A percentile compares a stretch with the other conserved stretches of the same genome.
phyloP scores from a whole-genome alignment of 1,139 yeast species.

The Diutina siamensis region DNA sequence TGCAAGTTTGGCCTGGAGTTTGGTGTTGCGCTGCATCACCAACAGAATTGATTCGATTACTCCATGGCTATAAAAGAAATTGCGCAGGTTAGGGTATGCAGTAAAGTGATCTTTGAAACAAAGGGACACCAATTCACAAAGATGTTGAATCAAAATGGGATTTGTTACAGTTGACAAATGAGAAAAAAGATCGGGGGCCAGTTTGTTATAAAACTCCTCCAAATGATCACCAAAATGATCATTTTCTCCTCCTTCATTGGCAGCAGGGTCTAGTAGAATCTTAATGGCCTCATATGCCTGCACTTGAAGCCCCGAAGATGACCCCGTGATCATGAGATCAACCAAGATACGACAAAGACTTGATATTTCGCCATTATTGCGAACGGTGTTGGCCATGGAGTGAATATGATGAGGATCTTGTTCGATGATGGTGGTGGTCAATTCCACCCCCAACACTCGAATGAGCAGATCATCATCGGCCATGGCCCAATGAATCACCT shows the following conservation, averaged over 20 bases:
- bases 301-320: conserved; percentile 60
- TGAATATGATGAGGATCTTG: conserved; percentile 56
- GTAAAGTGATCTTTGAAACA: conserved; percentile 48
- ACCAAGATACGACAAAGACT: conserved; percentile 48
- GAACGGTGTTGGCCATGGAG: neutral
- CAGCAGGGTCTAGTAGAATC: conserved; percentile 54
- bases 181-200: conserved; percentile 47
- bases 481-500: conserved; percentile 63
- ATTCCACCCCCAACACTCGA: conserved; percentile 69
- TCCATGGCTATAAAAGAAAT: conserved; percentile 50
- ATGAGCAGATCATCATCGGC: conserved; percentile 38
- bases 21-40: conserved; percentile 33
- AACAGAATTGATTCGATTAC: conserved; percentile 27
- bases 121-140: conserved; percentile 60
- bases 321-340: conserved; percentile 49
- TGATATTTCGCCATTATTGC: neutral
- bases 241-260: conserved; percentile 13
- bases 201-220: conserved; percentile 46
- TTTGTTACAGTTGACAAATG: conserved; percentile 35
- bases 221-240: conserved; percentile 27
- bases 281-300: conserved; percentile 81
- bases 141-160: conserved; percentile 42
- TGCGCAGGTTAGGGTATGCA: conserved; percentile 40
- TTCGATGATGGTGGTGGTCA: conserved; percentile 71
- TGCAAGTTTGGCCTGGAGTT: conserved; percentile 22